A percentile compares a stretch with the other conserved stretches of the same genome.
Evolutionary conservation across 1,284 basidiomycete genomes (phyloP).

Genomic region (Pascua sp.): DNA sequence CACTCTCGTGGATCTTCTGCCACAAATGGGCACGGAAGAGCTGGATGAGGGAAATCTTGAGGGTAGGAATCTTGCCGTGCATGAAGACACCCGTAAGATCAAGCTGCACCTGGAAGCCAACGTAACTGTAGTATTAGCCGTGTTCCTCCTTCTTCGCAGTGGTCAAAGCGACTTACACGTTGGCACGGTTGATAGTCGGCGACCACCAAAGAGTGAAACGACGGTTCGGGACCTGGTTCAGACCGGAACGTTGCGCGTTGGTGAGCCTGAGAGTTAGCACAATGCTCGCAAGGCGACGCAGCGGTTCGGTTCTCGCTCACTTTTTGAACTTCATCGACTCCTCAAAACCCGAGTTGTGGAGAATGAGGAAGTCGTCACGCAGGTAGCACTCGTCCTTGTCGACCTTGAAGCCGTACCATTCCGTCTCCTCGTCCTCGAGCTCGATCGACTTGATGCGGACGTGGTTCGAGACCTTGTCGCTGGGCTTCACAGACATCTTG

Average conservation of each 20-base stretch:
- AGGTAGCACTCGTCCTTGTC: conserved; percentile 6
- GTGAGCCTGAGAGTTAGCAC: conserved; percentile 39
- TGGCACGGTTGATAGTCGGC: conserved; percentile 87
- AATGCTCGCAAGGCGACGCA: background rate
- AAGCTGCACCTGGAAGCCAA: conserved; percentile 65
- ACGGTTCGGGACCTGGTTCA: conserved; percentile 87
- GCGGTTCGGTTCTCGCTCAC: conserved; percentile 9
- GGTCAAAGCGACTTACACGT: conserved; percentile 71
- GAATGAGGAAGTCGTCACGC: conserved; percentile 7
- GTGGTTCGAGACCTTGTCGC: background rate
- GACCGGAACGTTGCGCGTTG: conserved; percentile 65
- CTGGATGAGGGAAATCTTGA: conserved; percentile 70
- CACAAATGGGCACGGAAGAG: conserved; percentile 99
- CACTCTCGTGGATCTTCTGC: conserved; percentile 72
- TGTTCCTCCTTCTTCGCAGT: too few relatives aligned
- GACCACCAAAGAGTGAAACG: conserved; percentile 99
- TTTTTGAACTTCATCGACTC: conserved; percentile 97
- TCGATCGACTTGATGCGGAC: conserved; percentile 3
- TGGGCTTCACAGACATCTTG: background rate
- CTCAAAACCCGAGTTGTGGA: conserved; percentile 10
- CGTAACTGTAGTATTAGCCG: conserved; percentile 52
- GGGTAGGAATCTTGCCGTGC: conserved; percentile 80
- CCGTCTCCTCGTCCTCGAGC: conserved; percentile 3
- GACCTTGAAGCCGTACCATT: conserved; percentile 12
- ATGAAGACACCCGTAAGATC: conserved; percentile 79